Base-by-base conservation (phyloP, 1,284 basidiomycete genomes). In the Ceratobasidium sp. region DNA sequence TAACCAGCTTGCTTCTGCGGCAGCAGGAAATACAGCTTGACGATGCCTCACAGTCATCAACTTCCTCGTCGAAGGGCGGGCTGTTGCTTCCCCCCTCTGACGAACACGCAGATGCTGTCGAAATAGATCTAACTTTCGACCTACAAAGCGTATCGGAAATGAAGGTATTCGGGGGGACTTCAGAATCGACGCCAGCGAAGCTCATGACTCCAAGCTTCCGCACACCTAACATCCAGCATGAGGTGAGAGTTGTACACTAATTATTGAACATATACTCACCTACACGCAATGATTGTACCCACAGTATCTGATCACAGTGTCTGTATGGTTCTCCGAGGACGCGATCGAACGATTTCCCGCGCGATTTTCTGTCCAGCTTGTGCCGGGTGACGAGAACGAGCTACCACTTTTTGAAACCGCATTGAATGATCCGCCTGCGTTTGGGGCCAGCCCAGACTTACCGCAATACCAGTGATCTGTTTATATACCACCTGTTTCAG, bases 251-350 rank as follows among this genome's bases (percentile, higher is more conserved):
- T 33, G 4, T n/a, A 19, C 9, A 22, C 24, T 5, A 11, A 4
- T 11, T 41, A 5, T 41, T 11, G 29, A 24, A 9, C 60, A 48
- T 63, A 62, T n/a, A 41, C 27, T 57, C 24, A 71, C 15, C 8
- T 41, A 41, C 19, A 8, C 8, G 29, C 15, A 15, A 17, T 41
- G 4, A 11, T 41, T 11, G 11, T 41, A 11, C 11, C 36, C 14
- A 41, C 24, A 60, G 57, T 60, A 41, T 19, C 57, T 60, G 33
- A 4, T 60, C 57, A 60, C 57, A 27, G 57, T 60, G 15, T 60
- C 36, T 5, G 17, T 60, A 27, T 60, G 31, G 57, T n/a, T 60
- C 19, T 17, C 31, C 36, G 57, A 60, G 19, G 57, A 60, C 31
- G 33, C 33, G 19, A n/a, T 60, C 19, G 57, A 60, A 33, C 14